Evolutionary conservation across 2,329 filamentous ascomycete genomes (phyloP).

Genomic region (Intubia oerlemansii): DNA sequence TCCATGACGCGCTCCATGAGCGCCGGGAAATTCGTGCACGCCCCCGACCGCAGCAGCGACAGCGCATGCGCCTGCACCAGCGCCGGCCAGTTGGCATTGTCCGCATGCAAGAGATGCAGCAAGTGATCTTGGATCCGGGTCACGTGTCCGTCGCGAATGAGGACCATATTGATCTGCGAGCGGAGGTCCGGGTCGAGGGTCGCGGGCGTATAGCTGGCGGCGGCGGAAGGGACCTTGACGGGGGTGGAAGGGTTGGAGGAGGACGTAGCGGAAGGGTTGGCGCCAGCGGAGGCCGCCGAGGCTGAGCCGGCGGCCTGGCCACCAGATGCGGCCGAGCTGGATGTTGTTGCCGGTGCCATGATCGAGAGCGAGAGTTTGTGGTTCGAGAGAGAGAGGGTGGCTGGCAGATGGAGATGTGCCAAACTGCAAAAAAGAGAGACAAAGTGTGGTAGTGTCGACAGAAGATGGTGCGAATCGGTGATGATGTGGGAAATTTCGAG

Average conservation of each 20-base stretch:
- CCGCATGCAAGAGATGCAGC: slow-evolving; percentile 37
- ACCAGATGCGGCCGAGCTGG: too few relatives aligned
- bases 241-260: slow-evolving; percentile 24
- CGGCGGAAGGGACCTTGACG: slow-evolving; percentile 37
- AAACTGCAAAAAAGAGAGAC: too few relatives aligned
- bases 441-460: too few relatives aligned
- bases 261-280: not conserved
- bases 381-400: too few relatives aligned
- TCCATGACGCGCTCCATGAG: slow-evolving; percentile 38
- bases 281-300: not conserved
- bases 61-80: slow-evolving; percentile 37
- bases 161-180: slow-evolving; percentile 37
- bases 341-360: too few relatives aligned
- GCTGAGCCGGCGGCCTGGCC: not conserved
- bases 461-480: too few relatives aligned
- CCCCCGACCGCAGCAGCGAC: slow-evolving; percentile 35
- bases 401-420: too few relatives aligned
- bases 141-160: slow-evolving; percentile 37
- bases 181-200: slow-evolving; percentile 40
- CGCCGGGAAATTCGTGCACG: slow-evolving; percentile 36
- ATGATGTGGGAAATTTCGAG: too few relatives aligned
- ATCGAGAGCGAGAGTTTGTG: too few relatives aligned
- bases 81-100: slow-evolving; percentile 41
- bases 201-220: slow-evolving; percentile 36
- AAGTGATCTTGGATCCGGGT: slow-evolving; percentile 42